A percentile compares a stretch with the other conserved stretches of the same genome.
These are phyloP conservation scores for Lactarius hatsudake DNA, from an alignment of 768 basidiomycete species.

Conservation along the genomic window DNA sequence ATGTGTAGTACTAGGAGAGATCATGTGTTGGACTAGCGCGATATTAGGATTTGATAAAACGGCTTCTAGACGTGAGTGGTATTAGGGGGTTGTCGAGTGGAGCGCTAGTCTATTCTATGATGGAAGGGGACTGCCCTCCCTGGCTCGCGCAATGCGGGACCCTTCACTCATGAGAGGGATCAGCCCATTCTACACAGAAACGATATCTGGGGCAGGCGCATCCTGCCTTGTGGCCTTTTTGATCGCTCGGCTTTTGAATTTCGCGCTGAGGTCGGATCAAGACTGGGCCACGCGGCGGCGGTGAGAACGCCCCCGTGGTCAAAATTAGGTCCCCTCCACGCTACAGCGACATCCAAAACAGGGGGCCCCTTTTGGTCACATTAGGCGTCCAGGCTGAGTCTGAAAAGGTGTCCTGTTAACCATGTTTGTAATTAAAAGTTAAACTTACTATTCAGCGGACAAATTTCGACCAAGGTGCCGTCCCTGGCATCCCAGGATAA, in stretches of 20 bases:
- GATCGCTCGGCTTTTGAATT: conserved; percentile 4
- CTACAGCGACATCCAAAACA: no score
- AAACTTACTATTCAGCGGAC: no score
- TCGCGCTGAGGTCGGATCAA: conserved; percentile 8
- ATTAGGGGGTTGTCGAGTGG: not conserved
- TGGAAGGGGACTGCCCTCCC: not conserved
- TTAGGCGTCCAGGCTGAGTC: no score
- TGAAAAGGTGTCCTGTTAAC: no score
- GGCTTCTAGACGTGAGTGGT: not conserved
- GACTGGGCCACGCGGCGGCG: conserved; percentile 5
- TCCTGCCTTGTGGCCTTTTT: conserved; percentile 1
- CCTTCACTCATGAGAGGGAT: not conserved
- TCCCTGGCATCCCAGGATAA: no score
- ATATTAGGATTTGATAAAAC: not conserved
- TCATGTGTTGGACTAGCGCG: not conserved
- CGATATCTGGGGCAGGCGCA: not conserved
- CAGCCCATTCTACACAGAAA: not conserved
- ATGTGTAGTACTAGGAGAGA: not conserved
- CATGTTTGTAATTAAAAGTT: no score
- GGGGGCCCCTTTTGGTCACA: no score
- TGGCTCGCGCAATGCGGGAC: no score
- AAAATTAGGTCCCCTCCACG: not conserved
- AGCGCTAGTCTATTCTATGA: not conserved
- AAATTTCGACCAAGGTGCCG: no score
- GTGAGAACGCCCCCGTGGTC: not conserved